Base-by-base conservation (phyloP, 78 protist genomes). In the Mantamonas sphyraenae region DNA sequence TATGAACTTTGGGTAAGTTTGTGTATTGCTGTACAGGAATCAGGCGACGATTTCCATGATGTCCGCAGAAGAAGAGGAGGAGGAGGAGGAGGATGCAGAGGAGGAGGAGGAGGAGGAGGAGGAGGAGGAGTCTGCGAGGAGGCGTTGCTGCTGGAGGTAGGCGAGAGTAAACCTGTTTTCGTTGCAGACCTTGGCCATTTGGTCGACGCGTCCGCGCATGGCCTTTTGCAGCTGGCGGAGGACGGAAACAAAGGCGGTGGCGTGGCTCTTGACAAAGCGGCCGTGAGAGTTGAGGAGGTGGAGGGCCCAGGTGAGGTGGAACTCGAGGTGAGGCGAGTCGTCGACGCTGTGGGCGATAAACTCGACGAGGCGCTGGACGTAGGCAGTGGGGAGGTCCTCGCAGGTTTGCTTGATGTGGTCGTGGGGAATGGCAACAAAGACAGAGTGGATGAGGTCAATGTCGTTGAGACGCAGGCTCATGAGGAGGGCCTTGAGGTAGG, bases 391-490 rank as follows among this genome's bases (percentile, higher is more conserved):
- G 43, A 83, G 63, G 57, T 68, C 79, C 40, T 55, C 76, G 26
- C 69, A 83, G 37, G 83, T 77, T 3, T 69, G 61, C 51, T n/a
- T 70, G 28, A 87, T 62, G 14, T 69, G 57, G 26, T 56, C 22
- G 24, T 30, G 60, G 30, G 94, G 95, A 22, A 82, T 51, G 2
- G 53, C 30, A 67, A 70, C 81, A 38, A 55, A 74, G 26, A 78
- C 85, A 35, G 40, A 72, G 50, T 74, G 71, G 28, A 79, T 45
- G 7, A 83, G 5, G 17, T 14, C 24, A 26, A 68, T 67, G 66
- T 87, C 92, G 74, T 85, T 81, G 63, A 90, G 76, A 31, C 90
- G 75, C 30, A 90, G 59, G 68, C 87, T 73, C 91, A 90, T 74
- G 43, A 83, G 28, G 64, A 90, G 51, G 8, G 95, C 85, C 33